These are phyloP conservation scores for Grosmannia huntii DNA, from an alignment of 2,329 filamentous ascomycete genomes.

Conservation along the genomic window DNA sequence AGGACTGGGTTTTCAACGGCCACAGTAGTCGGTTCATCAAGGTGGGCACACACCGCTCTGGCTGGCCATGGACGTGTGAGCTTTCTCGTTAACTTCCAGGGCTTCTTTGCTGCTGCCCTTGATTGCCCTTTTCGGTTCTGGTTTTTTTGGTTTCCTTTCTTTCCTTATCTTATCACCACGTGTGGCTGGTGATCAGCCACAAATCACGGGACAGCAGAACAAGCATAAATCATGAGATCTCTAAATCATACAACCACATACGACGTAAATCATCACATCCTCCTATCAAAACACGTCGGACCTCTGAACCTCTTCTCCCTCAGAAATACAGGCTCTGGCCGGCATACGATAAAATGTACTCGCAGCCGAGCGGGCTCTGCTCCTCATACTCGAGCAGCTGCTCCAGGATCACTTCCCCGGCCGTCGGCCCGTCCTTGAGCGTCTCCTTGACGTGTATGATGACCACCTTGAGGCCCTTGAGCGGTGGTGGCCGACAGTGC, in stretches of 20 bases:
- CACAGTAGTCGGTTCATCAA: background rate
- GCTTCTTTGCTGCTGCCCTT: background rate
- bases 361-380: constrained; percentile 57
- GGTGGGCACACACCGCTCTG: background rate
- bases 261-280: background rate
- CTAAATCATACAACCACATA: too few species aligned
- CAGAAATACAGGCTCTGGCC: constrained; percentile 48
- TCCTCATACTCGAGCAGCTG: constrained; percentile 57
- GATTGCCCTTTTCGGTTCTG: background rate
- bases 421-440: constrained; percentile 55
- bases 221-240: too few species aligned
- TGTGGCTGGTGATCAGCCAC: background rate
- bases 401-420: constrained; percentile 52
- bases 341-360: constrained; percentile 58
- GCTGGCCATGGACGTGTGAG: background rate
- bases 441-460: constrained; percentile 93
- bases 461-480: constrained; percentile 66
- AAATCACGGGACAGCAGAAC: too few species aligned
- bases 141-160: background rate
- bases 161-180: background rate
- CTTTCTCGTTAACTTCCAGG: background rate
- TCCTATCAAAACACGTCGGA: background rate
- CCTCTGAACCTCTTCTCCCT: constrained; percentile 4
- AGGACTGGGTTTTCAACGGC: background rate
- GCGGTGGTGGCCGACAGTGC: constrained; percentile 10